Base-by-base conservation (phyloP, 2,329 filamentous ascomycete genomes). In the Hypoxylon sp. region DNA sequence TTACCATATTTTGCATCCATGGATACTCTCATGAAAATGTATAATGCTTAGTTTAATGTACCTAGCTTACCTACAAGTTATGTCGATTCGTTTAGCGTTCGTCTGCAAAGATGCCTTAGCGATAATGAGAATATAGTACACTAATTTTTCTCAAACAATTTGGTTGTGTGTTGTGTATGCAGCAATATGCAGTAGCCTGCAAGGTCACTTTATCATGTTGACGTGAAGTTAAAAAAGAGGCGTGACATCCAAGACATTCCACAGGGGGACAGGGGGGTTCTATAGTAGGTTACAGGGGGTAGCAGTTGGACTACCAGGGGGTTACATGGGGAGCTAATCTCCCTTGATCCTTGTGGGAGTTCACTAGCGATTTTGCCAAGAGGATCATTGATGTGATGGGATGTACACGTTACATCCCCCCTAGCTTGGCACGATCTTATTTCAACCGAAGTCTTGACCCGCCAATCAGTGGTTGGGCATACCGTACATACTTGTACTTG, bases 151-250 rank as follows among this genome's bases (percentile, higher is more conserved):
- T 25, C 17, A 58, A 21, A 41, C 19, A 55, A 30, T 13, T 28
- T 17, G 9, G 23, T 38, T 46, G 30, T 49, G n/a, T n/a, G n/a
- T n/a, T n/a, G n/a, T n/a, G 21, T 52, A 59, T 53, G 58, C 58
- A 60, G 19, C 25, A 28, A 14, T 25, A 41, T 43, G 38, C 38
- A 43, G 10, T 3, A 19, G 38, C 9, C n/a, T 51, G 25, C 48
- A 51, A 2, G 13, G 48, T 43, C 48, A 30, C 36, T 48, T 28
- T 65, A 32, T 69, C 17, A 59, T 61, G 21, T 65, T 68, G 62
- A 66, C 59, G 48, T 70, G 68, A 70, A 63, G 68, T 70, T 53
- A 43, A 70, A 70, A 66, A 61, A 60, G 41, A 70, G 61, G 50
- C 65, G 61, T 65, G 68, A 68, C 51, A 50, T 45, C 62, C 48